phyloP scores from a whole-genome alignment of 169 alveolate genomes.

The Plasmodium billcollinsi region DNA sequence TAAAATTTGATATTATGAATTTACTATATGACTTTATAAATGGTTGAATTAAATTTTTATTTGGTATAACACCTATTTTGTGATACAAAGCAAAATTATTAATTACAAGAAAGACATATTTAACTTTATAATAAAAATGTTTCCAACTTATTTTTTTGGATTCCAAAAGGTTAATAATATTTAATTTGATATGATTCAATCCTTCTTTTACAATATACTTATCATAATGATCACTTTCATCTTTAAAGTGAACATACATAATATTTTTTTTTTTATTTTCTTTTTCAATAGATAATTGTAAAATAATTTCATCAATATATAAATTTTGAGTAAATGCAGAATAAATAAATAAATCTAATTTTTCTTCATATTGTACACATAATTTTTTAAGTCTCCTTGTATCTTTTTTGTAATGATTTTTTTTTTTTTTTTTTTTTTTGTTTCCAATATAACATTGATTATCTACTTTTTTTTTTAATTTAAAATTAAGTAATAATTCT shows the following conservation, averaged over 20 bases:
- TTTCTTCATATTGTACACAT: slow-evolving; percentile 54
- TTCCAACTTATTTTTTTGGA: slow-evolving; percentile 51
- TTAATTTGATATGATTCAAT: slow-evolving; percentile 46
- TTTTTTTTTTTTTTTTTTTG: slow-evolving; percentile 5
- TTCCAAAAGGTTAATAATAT: slow-evolving; percentile 33
- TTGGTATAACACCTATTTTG: slow-evolving; percentile 55
- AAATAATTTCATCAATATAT: slow-evolving; percentile 35
- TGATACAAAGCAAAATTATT: slow-evolving; percentile 61
- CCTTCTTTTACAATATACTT: slow-evolving; percentile 40
- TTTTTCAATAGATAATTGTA: slow-evolving; percentile 42
- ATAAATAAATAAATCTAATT: slow-evolving; percentile 51
- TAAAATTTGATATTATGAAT: slow-evolving; percentile 16
- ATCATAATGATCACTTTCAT: neutral
- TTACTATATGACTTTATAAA: slow-evolving; percentile 30
- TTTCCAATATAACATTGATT: too few species aligned
- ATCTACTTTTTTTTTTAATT: slow-evolving; percentile 6
- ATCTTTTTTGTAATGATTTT: too few species aligned
- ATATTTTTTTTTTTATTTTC: slow-evolving; percentile 18
- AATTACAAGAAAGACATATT: slow-evolving; percentile 39
- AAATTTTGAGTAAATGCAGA: slow-evolving; percentile 28
- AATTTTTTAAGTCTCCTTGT: slow-evolving; percentile 22
- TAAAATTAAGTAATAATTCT: slow-evolving; percentile 27
- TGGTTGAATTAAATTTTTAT: slow-evolving; percentile 18
- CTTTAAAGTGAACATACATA: slow-evolving; percentile 16
- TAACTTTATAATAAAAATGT: slow-evolving; percentile 37